A percentile compares a stretch with the other conserved stretches of the same genome.
phyloP scores from a whole-genome alignment of 352 stramenopile genomes.

The Phytophthora sp. region DNA sequence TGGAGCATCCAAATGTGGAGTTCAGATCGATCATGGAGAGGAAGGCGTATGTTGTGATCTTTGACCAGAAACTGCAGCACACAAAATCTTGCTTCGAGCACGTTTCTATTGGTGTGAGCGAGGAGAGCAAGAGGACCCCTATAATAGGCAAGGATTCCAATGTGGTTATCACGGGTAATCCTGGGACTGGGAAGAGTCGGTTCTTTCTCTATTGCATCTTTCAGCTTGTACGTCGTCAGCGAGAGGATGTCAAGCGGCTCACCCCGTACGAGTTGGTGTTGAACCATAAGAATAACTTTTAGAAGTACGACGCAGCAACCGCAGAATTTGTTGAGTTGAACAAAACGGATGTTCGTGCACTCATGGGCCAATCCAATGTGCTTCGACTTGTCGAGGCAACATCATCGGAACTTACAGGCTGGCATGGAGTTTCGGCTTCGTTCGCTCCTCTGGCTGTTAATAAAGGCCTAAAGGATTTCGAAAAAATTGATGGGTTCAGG shows the following conservation, averaged over 20 bases:
- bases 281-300: slow-evolving; percentile 1
- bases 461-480: background rate
- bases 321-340: slow-evolving; percentile 2
- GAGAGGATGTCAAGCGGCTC: slow-evolving; percentile 2
- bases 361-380: background rate
- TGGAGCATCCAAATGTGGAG: background rate
- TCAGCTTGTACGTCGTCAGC: background rate
- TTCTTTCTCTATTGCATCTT: slow-evolving; percentile 38
- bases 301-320: background rate
- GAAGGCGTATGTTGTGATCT: background rate
- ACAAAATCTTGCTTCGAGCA: background rate
- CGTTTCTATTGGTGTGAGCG: background rate
- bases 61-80: background rate
- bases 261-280: slow-evolving; percentile 15
- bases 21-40: background rate
- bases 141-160: background rate
- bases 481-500: background rate
- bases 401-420: slow-evolving; percentile 3
- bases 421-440: slow-evolving; percentile 14
- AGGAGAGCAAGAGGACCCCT: background rate
- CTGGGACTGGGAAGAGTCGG: slow-evolving; percentile 28
- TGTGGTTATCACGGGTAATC: slow-evolving; percentile 26
- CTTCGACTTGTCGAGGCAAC: slow-evolving; percentile 29
- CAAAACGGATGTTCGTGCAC: background rate
- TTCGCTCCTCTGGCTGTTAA: slow-evolving; percentile 9